These are phyloP conservation scores for Quercus phellos DNA, from an alignment of 331 rosid species.

Conservation along the genomic window DNA sequence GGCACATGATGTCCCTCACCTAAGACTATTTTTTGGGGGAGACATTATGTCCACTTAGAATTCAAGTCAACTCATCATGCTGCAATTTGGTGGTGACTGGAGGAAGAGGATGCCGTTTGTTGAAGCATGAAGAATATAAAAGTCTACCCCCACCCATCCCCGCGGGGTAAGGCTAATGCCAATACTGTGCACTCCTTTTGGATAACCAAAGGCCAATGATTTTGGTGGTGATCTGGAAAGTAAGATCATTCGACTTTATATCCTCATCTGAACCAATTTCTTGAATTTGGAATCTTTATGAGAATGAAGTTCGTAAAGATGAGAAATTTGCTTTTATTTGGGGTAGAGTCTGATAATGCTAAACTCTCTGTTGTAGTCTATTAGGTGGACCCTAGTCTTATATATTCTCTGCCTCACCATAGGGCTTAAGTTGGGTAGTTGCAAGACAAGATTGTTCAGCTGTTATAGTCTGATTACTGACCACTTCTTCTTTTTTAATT, in stretches of 20 bases:
- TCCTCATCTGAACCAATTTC: not conserved
- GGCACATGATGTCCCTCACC: not conserved
- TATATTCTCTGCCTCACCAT: not conserved
- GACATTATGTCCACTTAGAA: too few species aligned
- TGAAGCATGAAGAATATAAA: too few species aligned
- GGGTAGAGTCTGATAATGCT: not conserved
- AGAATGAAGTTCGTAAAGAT: not conserved
- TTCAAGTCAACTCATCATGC: not conserved
- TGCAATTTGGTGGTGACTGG: not conserved
- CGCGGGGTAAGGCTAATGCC: too few species aligned
- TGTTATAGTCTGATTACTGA: not conserved
- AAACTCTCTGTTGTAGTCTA: slow-evolving; percentile 2
- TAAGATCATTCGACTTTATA: not conserved
- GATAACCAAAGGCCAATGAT: not conserved
- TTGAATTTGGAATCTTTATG: not conserved
- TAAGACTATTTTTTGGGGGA: not conserved
- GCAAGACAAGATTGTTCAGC: not conserved
- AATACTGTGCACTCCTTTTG: too few species aligned
- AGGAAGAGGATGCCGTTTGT: too few species aligned
- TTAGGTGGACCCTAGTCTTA: not conserved
- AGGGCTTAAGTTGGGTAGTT: not conserved
- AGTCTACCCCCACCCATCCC: too few species aligned
- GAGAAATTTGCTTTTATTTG: not conserved
- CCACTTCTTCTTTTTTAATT: not conserved
- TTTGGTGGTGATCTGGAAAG: not conserved